Percentiles rank a stretch among this genome's conserved stretches.
These are phyloP conservation scores for Saccharomycopsis javanensis DNA, from an alignment of 805 yeast species.

Conservation along the genomic window DNA sequence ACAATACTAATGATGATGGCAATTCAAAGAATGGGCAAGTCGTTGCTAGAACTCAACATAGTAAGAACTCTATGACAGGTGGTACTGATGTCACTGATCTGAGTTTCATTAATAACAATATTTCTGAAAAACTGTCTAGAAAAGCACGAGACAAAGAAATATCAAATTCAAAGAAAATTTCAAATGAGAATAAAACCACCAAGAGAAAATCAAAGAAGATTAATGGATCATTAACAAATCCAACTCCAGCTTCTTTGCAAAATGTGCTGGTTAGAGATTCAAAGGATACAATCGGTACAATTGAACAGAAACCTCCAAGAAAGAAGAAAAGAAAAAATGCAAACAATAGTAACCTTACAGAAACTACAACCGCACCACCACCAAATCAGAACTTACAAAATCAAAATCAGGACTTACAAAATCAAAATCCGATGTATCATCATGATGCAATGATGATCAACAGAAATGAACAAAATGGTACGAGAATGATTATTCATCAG, in stretches of 20 bases:
- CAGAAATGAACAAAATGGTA: not conserved
- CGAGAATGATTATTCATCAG: conserved; percentile 19
- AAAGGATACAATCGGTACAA: not conserved
- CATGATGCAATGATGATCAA: conserved; percentile 1
- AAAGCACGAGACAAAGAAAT: not conserved
- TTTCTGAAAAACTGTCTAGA: not conserved
- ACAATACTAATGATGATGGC: not conserved
- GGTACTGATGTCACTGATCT: not conserved
- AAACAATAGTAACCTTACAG: not conserved
- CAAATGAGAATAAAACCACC: not conserved
- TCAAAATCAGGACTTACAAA: not conserved
- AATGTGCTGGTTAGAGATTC: not conserved
- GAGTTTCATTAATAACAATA: not conserved
- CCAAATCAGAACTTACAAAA: not conserved
- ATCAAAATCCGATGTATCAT: not conserved
- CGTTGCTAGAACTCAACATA: not conserved
- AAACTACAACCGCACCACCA: not conserved
- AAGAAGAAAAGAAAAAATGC: not conserved
- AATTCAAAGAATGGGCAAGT: not conserved
- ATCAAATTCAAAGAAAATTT: not conserved
- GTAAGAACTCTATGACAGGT: not conserved
- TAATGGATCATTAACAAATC: not conserved
- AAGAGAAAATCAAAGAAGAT: not conserved
- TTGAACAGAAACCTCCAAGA: not conserved
- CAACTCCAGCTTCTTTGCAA: not conserved